Evolutionary conservation across 2,329 filamentous ascomycete species (phyloP).

Genomic region (Botrytis galanthina): DNA sequence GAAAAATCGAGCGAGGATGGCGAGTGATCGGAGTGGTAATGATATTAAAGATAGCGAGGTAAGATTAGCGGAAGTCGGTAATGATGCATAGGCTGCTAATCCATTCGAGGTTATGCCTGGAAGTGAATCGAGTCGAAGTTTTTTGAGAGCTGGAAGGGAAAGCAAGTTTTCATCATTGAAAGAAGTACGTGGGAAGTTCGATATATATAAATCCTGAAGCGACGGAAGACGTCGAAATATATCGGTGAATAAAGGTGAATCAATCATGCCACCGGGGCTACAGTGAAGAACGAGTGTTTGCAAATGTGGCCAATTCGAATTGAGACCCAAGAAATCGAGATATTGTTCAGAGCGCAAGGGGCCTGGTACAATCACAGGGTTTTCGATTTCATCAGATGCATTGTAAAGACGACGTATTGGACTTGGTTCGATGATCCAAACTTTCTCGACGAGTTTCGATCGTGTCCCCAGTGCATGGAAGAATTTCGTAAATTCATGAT

Average conservation of each 20-base stretch:
- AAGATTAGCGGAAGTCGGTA: conserved; percentile 47
- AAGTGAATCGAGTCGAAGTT: conserved; percentile 55
- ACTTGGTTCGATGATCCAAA: conserved; percentile 51
- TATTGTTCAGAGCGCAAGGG: conserved; percentile 45
- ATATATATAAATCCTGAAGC: conserved; percentile 59
- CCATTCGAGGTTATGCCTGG: conserved; percentile 55
- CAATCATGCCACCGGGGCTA: conserved; percentile 52
- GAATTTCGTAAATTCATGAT: conserved; percentile 55
- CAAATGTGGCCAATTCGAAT: conserved; percentile 55
- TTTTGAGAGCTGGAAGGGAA: conserved; percentile 53
- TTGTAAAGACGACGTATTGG: conserved; percentile 39
- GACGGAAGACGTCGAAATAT: conserved; percentile 52
- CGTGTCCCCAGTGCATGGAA: conserved; percentile 60
- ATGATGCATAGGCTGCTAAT: conserved; percentile 56
- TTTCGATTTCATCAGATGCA: conserved; percentile 29
- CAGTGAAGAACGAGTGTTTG: conserved; percentile 59
- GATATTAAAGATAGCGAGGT: conserved; percentile 54
- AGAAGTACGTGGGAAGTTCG: conserved; percentile 52
- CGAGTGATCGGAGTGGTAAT: conserved; percentile 54
- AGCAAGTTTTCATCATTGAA: conserved; percentile 58
- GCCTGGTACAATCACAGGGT: conserved; percentile 36
- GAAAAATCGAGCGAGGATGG: conserved; percentile 57
- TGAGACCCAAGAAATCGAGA: conserved; percentile 49
- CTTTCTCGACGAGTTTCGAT: conserved; percentile 54
- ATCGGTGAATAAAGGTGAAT: conserved; percentile 51